Base-by-base conservation (phyloP, 371 early-diverging fungal genomes). In the Enteropsectra breve region DNA sequence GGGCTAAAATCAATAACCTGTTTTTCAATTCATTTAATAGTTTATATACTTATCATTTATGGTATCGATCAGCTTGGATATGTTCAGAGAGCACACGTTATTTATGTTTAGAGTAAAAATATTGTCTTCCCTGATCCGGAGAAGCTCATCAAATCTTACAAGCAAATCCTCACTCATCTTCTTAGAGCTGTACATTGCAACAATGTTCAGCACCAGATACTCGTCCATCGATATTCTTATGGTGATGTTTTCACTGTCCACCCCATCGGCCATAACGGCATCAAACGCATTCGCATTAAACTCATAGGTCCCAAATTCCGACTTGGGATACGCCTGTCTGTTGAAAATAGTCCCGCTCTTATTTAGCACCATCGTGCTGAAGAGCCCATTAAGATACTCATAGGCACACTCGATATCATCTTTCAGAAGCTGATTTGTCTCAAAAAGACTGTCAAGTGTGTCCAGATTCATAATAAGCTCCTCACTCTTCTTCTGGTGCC, bases 221-320 rank as follows among this genome's bases (percentile, higher is more conserved):
- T 38, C 37, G 13, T 69, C 60, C 6, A 30, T 55, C 2, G 47
- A 36, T n/a, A 79, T 63, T 34, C 46, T 23, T 29, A 79, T 61
- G 28, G 59, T 64, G n/a, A 79, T 58, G 32, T 68, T 65, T 33
- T 65, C 48, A 37, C 66, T 63, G 63, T 54, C 59, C 28, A 33
- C 67, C 26, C 32, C 38, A 13, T 75, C 75, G 53, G 65, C 68
- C 21, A 76, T 58, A 90, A 88, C 64, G 89, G 60, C 86, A 68
- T 87, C 83, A 53, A 97, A 80, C 63, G 87, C 86, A 63, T 87
- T 87, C 8, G 94, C 94, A 15, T 88, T 86, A 81, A 91, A 93
- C 82, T 92, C 92, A 85, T 85, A 94, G 36, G 91, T 90, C 1
- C 97, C 97, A 77, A 91, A 95, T 72, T 87, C 85, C 1, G 94